Evolutionary conservation across 805 yeast genomes (phyloP).

Genomic region (Ogataea ganodermae): DNA sequence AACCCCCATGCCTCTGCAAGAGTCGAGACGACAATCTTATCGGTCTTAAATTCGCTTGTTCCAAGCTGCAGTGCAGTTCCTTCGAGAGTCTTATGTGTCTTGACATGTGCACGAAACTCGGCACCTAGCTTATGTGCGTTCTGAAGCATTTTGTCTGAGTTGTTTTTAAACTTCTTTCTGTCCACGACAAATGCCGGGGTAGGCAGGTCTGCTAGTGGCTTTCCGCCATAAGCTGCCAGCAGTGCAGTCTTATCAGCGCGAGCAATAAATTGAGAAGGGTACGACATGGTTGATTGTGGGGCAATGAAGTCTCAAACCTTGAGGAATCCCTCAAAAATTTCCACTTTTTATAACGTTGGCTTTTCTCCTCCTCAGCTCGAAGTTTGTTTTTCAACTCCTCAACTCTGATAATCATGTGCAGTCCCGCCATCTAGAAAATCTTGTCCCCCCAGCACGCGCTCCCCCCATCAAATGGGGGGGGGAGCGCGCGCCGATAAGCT

Average conservation of each 20-base stretch:
- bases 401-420: too few species aligned
- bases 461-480: not conserved
- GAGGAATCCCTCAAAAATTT: too few species aligned
- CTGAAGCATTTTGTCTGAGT: conserved; percentile 52
- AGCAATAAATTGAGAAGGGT: conserved; percentile 25
- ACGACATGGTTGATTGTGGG: conserved; percentile 8
- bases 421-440: not conserved
- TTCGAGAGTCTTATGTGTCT: conserved; percentile 70
- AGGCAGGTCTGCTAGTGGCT: conserved; percentile 42
- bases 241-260: conserved; percentile 27
- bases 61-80: conserved; percentile 60
- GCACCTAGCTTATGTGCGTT: conserved; percentile 41
- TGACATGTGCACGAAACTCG: conserved; percentile 69
- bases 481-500: not conserved
- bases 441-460: too few species aligned
- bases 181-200: conserved; percentile 63
- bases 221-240: conserved; percentile 42
- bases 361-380: too few species aligned
- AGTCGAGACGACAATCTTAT: conserved; percentile 67
- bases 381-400: too few species aligned
- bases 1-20: conserved; percentile 64
- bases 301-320: too few species aligned
- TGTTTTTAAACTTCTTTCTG: conserved; percentile 39
- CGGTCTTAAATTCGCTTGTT: conserved; percentile 41
- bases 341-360: too few species aligned